Evolutionary conservation across 495 filamentous ascomycete species (phyloP), one percentile per base, ranked within the genome.

Genomic region (Aspergillus affinis): DNA sequence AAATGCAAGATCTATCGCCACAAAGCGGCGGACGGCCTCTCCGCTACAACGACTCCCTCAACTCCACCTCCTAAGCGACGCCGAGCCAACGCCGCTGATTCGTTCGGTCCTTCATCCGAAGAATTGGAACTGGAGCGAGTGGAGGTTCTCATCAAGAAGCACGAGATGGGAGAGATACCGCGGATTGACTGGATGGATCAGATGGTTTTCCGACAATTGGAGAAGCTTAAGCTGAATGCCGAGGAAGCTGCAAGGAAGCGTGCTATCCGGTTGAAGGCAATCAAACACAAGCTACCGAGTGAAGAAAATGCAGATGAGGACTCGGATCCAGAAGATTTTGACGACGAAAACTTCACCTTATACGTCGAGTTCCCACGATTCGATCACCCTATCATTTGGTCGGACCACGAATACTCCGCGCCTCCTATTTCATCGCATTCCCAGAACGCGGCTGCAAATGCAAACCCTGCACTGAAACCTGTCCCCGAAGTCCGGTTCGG

Each of bases 161-260:
- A 97, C 65, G 94, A 99, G 69, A 94, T 97, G 87, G 91, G 91
- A 21, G 93, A 98, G 65, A 93, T 99, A 15, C 87, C 90, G 3
- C 83, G 90, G 17, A 88, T 94, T 48, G 92, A 95, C 69, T 98
- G 94, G 94, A 83, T 99, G 53, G 94, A 99, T 69, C 88, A 92
- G 62, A 79, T 98, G 59, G 91, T 96, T 7, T 97, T 96, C 68
- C 88, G 92, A 45, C 87, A 87, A 48, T 80, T 94, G 52, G 92
- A 95, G 72, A 92, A 88, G 75, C 82, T 86, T 57, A 86, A 88
- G 52, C 66, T 83, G 7, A 82, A 85, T 61, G 82, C 85, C 13
- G 77, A 76, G 58, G 75, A 76, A 67, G 77, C 67, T 48, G 74
- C 65, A 23, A 72, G 68, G 45, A 77, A 75, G 60, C 68, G 72